Evolutionary conservation across 768 basidiomycete species (phyloP).

Genomic region (Mycena rosella): DNA sequence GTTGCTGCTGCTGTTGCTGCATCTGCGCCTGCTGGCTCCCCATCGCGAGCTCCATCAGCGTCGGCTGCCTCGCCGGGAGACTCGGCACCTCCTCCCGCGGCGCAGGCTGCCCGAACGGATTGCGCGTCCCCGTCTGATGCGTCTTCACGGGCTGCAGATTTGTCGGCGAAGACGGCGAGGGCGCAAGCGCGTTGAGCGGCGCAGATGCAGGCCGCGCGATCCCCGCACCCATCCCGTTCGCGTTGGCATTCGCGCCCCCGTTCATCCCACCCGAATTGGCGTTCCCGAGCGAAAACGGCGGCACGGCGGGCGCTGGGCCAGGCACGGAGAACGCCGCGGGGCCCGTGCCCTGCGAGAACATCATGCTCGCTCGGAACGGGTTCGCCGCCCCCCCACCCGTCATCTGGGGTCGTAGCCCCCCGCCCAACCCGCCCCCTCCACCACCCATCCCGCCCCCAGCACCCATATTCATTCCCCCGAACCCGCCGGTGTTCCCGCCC

Average conservation of each 20-base stretch:
- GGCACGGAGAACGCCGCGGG: constrained; percentile 56
- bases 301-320: no score
- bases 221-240: constrained; percentile 6
- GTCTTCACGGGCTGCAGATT: constrained; percentile 75
- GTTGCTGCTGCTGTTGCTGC: constrained; percentile 40
- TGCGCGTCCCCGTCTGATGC: constrained; percentile 94
- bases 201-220: constrained; percentile 77
- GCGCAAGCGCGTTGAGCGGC: constrained; percentile 63
- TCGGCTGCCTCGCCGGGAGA: constrained; percentile 60
- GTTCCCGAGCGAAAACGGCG: constrained; percentile 35
- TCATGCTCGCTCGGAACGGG: constrained; percentile 87
- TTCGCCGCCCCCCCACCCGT: constrained; percentile 69
- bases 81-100: constrained; percentile 59
- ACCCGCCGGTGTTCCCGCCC: neutral
- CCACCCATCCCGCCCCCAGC: neutral
- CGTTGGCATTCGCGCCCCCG: neutral
- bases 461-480: constrained; percentile 11
- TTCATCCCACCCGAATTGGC: constrained; percentile 33
- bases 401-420: constrained; percentile 62
- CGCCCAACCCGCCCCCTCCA: constrained; percentile 10
- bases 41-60: constrained; percentile 83
- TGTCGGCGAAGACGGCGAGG: constrained; percentile 38
- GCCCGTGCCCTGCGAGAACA: constrained; percentile 74
- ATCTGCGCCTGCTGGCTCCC: constrained; percentile 47
- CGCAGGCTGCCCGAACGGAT: constrained; percentile 90